Evolutionary conservation across 1,284 basidiomycete species (phyloP), one percentile per base, ranked within the genome.

Genomic region (Peniophora sp.): DNA sequence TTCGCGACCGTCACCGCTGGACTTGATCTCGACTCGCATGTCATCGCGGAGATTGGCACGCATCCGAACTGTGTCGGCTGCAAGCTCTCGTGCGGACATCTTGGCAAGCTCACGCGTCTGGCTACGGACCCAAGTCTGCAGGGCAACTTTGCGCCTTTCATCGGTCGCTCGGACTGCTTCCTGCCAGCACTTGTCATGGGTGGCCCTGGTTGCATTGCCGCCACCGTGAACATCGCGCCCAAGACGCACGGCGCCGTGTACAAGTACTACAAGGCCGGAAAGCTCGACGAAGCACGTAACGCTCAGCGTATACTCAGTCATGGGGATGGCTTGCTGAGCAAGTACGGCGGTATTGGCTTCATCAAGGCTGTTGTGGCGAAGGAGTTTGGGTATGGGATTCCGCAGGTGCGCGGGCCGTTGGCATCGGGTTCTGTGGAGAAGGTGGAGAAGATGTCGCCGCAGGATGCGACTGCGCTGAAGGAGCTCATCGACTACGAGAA

Each of bases 21-120:
- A 10, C 79, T 92, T 57, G 90, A 97, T 64, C 80, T 96, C 51
- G 85, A 90, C 65, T 91, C 89, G 0, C 92, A 95, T 65, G 77
- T 81, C 49, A 79, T 97, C 59, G 74, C 75, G 50, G 72, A 76
- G 20, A 75, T 95, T 32, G 81, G 87, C 3, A 66, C 77, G 49
- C 92, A 95, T 63, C 89, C 88, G 11, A 93, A 94, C 69, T 91
- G 92, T 60, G 89, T 93, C 56, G 92, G 92, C 53, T 85, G 82
- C 49, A 95, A 93, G 69, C 75, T 94, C 43, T 93, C 92, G 36
- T 92, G 90, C 62, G 89, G 85, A 3, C 84, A 82, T 60, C 79
- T 94, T 53, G 90, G 91, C 44, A 94, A 94, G 65, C 80, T 91
- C 48, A 81, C 86, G 49, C 83, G 90, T 9, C 70, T 94, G 41